phyloP scores from a whole-genome alignment of 164 flowering plant species.

The Berberis vulgaris region DNA sequence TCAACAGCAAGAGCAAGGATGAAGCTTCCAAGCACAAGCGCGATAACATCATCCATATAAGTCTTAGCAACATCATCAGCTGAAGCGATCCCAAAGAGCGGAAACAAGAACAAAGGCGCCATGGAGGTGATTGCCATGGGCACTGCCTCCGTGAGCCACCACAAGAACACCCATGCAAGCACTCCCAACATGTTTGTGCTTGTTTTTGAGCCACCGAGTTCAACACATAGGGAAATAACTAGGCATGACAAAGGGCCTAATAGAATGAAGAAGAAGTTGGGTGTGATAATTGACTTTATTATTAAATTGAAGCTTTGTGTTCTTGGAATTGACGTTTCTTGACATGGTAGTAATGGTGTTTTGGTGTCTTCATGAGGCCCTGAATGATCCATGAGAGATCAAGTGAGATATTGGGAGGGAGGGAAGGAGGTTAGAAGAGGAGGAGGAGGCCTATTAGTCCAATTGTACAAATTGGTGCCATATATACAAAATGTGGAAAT shows the following conservation, averaged over 20 bases:
- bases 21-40: constrained; percentile 85
- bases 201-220: constrained; percentile 24
- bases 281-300: constrained; percentile 31
- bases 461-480: too few relatives aligned
- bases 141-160: constrained; percentile 97
- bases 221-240: constrained; percentile 34
- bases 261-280: constrained; percentile 38
- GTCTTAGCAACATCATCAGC: constrained; percentile 70
- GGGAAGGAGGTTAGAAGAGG: not conserved
- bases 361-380: constrained; percentile 26
- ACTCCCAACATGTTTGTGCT: constrained; percentile 63
- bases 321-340: constrained; percentile 9
- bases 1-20: constrained; percentile 93
- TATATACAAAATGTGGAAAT: too few relatives aligned
- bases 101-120: constrained; percentile 86
- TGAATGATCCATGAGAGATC: not conserved
- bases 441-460: too few relatives aligned
- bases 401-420: too few relatives aligned
- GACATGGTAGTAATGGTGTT: constrained; percentile 48
- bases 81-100: constrained; percentile 67
- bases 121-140: constrained; percentile 92
- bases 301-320: constrained; percentile 19
- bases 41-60: constrained; percentile 81
- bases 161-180: constrained; percentile 70
- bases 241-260: constrained; percentile 57